Percentiles rank a stretch among this genome's conserved stretches.
phyloP scores from a whole-genome alignment of 805 yeast species.

The Monosporozyma solicola region DNA sequence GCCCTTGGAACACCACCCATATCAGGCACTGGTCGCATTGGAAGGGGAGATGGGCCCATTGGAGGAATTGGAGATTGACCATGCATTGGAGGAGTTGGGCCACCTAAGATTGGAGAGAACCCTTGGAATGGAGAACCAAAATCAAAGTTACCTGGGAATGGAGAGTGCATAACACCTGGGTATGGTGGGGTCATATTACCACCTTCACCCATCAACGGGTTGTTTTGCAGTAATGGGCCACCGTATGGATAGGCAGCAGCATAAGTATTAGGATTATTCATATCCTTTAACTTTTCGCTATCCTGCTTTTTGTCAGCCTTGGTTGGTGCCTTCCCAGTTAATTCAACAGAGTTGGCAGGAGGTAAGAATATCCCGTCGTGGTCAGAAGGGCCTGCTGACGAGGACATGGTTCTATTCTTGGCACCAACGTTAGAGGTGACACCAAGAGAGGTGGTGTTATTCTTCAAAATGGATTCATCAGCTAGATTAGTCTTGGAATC shows the following conservation, averaged over 20 bases:
- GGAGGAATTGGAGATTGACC: constrained; percentile 15
- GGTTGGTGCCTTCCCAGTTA: constrained; percentile 7
- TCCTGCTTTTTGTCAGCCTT: constrained; percentile 6
- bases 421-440: constrained; percentile 7
- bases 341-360: neutral
- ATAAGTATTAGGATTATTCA: constrained; percentile 14
- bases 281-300: constrained; percentile 4
- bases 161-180: constrained; percentile 22
- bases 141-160: constrained; percentile 27
- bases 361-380: constrained; percentile 9
- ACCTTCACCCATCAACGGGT: constrained; percentile 19
- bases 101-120: constrained; percentile 25
- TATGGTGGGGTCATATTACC: constrained; percentile 14
- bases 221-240: constrained; percentile 27
- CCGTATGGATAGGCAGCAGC: constrained; percentile 29
- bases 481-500: neutral
- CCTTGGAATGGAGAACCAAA: constrained; percentile 28
- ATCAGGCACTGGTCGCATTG: constrained; percentile 6
- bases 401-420: constrained; percentile 23
- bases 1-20: neutral
- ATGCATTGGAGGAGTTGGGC: constrained; percentile 18
- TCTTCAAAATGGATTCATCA: neutral
- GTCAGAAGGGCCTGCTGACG: constrained; percentile 16
- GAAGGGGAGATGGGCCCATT: constrained; percentile 13
- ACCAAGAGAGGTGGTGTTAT: constrained; percentile 2